Conservation (phyloP, 139 green algal species). For the Closterium sp. region DNA sequence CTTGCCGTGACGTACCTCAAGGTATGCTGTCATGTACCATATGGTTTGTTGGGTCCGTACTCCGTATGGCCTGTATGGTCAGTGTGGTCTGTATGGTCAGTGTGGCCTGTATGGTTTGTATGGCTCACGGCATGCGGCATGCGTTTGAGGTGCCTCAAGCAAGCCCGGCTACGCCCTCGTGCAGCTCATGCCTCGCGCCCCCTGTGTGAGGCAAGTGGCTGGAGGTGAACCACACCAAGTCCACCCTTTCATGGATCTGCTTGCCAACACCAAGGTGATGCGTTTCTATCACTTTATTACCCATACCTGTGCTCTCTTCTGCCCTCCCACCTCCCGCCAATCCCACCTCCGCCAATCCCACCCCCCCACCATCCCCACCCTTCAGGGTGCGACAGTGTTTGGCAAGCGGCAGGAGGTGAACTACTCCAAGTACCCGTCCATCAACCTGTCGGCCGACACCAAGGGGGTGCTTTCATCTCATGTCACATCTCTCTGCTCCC, state of each 20-base stretch:
- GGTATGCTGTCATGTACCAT: slow-evolving; percentile 4
- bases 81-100: no score
- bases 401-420: slow-evolving; percentile 40
- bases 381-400: slow-evolving; percentile 41
- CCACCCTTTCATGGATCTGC: slow-evolving; percentile 39
- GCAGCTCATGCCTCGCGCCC: no score
- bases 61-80: no score
- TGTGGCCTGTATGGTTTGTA: background rate
- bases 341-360: no score
- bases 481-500: no score
- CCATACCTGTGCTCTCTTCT: no score
- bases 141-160: no score
- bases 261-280: slow-evolving; percentile 11
- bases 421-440: slow-evolving; percentile 45
- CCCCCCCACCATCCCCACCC: background rate
- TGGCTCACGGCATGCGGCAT: background rate
- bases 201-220: no score
- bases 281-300: no score
- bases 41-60: no score
- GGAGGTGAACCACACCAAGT: slow-evolving; percentile 47
- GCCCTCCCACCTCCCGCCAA: no score
- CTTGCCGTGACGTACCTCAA: slow-evolving; percentile 45
- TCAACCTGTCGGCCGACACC: slow-evolving; percentile 47
- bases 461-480: background rate
- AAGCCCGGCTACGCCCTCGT: background rate